Evolutionary conservation across 345 rosid genomes (phyloP).

Genomic region (Reutealis trisperma): DNA sequence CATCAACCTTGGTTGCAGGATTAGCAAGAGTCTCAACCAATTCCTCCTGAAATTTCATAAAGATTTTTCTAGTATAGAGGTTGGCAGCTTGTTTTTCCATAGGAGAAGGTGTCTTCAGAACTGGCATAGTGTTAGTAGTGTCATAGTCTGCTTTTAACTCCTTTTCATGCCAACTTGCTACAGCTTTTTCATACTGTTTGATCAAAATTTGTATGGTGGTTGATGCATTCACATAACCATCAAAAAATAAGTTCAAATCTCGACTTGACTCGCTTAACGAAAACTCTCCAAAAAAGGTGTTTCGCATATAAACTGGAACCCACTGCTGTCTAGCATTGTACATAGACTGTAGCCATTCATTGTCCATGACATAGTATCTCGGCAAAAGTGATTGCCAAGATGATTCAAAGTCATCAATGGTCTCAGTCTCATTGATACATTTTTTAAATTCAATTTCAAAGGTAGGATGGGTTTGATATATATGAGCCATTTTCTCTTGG

Average conservation of each 20-base stretch:
- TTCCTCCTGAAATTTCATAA: slow-evolving; percentile 76
- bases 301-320: slow-evolving; percentile 67
- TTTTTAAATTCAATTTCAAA: slow-evolving; percentile 66
- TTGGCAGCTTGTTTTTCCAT: slow-evolving; percentile 81
- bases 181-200: slow-evolving; percentile 68
- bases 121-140: slow-evolving; percentile 49
- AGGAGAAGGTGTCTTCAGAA: slow-evolving; percentile 73
- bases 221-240: slow-evolving; percentile 58
- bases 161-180: slow-evolving; percentile 64
- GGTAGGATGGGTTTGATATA: slow-evolving; percentile 55
- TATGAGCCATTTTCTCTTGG: slow-evolving; percentile 57
- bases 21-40: slow-evolving; percentile 73
- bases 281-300: slow-evolving; percentile 65
- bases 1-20: slow-evolving; percentile 61
- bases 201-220: slow-evolving; percentile 55
- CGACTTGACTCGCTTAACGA: slow-evolving; percentile 37
- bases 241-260: slow-evolving; percentile 51
- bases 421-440: slow-evolving; percentile 53
- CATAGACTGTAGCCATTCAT: slow-evolving; percentile 68
- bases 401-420: slow-evolving; percentile 64
- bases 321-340: slow-evolving; percentile 67
- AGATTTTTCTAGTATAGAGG: slow-evolving; percentile 61
- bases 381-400: slow-evolving; percentile 55
- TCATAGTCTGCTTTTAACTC: slow-evolving; percentile 79
- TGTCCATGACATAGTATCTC: slow-evolving; percentile 53